A percentile compares a stretch with the other conserved stretches of the same genome.
phyloP scores from a whole-genome alignment of 805 yeast genomes.

The Isabelozyma heimii region DNA sequence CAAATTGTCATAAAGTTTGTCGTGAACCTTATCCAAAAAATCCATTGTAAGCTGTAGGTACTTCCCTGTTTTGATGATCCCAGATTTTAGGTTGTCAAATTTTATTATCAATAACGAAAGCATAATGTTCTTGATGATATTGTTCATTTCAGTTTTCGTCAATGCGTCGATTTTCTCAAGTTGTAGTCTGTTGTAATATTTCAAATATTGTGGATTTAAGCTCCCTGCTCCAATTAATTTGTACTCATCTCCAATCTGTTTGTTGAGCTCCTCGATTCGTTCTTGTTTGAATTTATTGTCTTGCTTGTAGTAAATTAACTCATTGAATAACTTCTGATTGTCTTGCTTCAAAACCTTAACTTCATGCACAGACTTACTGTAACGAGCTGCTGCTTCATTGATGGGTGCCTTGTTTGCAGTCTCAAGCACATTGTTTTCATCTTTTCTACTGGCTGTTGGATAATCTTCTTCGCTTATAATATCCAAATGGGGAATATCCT shows the following conservation, averaged over 20 bases:
- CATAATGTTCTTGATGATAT: slow-evolving; percentile 32
- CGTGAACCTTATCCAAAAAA: slow-evolving; percentile 35
- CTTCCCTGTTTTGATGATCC: slow-evolving; percentile 23
- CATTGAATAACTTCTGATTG: background rate
- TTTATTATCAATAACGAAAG: slow-evolving; percentile 30
- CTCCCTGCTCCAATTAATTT: slow-evolving; percentile 10
- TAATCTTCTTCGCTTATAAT: background rate
- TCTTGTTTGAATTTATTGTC: background rate
- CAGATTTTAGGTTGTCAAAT: slow-evolving; percentile 21
- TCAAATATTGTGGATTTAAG: slow-evolving; percentile 12
- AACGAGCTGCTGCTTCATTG: too few relatives aligned
- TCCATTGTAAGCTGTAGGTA: slow-evolving; percentile 19
- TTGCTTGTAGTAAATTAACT: background rate
- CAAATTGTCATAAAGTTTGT: slow-evolving; percentile 17
- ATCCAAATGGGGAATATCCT: background rate
- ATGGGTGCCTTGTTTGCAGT: too few relatives aligned
- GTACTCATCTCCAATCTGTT: slow-evolving; percentile 12
- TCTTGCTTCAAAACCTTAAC: background rate
- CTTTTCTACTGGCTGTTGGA: too few relatives aligned
- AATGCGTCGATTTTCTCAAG: slow-evolving; percentile 28
- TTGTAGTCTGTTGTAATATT: slow-evolving; percentile 22
- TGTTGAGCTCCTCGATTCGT: slow-evolving; percentile 1
- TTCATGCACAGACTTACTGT: background rate
- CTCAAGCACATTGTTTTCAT: too few relatives aligned
- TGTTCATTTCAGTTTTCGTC: slow-evolving; percentile 24